Base-by-base conservation (phyloP, 164 flowering plant species). In the Brasenia schreberi region DNA sequence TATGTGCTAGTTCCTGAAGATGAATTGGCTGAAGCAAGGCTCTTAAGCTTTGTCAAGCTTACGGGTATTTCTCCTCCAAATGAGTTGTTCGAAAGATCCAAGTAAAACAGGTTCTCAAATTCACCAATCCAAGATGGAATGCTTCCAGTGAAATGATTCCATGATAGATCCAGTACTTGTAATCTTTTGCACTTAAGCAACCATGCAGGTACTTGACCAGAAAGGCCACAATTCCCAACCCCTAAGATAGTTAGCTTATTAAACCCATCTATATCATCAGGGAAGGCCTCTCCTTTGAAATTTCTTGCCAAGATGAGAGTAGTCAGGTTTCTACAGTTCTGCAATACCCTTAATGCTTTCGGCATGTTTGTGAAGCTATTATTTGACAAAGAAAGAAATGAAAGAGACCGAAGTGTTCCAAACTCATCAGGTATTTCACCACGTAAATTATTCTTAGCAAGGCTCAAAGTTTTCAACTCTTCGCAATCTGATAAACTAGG, bases 21-120 rank as follows among this genome's bases (percentile, higher is more conserved):
- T 61, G 59, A 58, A 43, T 17, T 61, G 68, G 56, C 70, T 6
- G 64, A 64, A 23, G 64, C 52, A 17, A 72, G 65, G 67, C 75
- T 69, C 23, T 19, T 61, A 16, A 73, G 69, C 14, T 65, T 64
- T 7, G 74, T 73, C 69, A 77, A 53, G 63, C 63, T 77, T 18
- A 59, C 58, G 3, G 74, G 75, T 17, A 77, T 71, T 39, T 69
- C 66, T 10, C 72, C 75, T 5, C 68, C 64, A 52, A 77, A 66
- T 17, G 66, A 68, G 65, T 77, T 77, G 68, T 73, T 68, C 2
- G 79, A 77, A 1, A 77, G 0, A 44, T 77, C 76, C 70, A 77
- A 63, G 69, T 77, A 77, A 64, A 68, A 68, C n/a, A 71, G 79
- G 42, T 43, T 33, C 5, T 69, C 62, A 19, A 77, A 66, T 18